Evolutionary conservation across 441 rosid genomes (phyloP).

Genomic region (Pelargonium fulgidum): DNA sequence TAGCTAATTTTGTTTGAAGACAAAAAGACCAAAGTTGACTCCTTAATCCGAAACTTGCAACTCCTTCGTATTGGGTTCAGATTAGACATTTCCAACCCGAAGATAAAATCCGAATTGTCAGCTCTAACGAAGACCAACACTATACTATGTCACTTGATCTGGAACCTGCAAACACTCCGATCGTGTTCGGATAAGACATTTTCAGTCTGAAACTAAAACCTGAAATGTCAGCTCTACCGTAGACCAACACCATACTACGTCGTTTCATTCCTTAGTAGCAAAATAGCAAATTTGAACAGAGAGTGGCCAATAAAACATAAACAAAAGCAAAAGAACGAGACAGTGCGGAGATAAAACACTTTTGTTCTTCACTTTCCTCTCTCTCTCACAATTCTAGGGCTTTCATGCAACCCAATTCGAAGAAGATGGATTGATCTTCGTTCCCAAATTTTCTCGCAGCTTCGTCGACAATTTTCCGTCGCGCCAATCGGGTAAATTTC

Average conservation of each 20-base stretch:
- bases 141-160: no score
- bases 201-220: no score
- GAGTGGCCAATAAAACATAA: background rate
- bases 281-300: background rate
- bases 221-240: no score
- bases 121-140: no score
- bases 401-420: background rate
- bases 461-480: background rate
- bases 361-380: conserved; percentile 1
- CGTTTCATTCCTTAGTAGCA: background rate
- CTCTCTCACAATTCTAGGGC: conserved; percentile 1
- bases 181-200: no score
- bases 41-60: no score
- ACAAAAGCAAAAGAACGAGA: background rate
- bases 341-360: background rate
- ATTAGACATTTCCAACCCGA: no score
- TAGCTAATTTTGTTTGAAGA: no score
- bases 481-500: conserved; percentile 20
- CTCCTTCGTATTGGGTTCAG: no score
- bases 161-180: no score
- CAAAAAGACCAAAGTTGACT: no score
- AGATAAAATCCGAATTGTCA: no score
- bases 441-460: background rate
- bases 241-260: background rate
- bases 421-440: background rate